Evolutionary conservation across 164 flowering plant genomes (phyloP), one percentile per base, ranked within the genome.

Genomic region (Amborella trichopoda): DNA sequence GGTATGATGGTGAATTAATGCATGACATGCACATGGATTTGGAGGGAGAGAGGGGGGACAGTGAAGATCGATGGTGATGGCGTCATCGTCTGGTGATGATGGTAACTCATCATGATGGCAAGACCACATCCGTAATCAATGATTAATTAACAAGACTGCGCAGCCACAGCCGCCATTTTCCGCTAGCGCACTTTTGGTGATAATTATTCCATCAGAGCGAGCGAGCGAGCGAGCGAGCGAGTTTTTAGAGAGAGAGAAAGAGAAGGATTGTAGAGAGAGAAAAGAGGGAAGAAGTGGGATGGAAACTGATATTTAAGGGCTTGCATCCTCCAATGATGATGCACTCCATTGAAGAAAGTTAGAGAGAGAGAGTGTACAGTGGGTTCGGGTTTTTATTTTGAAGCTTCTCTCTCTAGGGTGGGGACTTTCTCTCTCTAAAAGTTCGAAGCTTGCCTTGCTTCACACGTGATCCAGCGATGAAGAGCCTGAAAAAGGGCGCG

Each of bases 91-190:
- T n/a, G n/a, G n/a, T n/a, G n/a, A n/a, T n/a, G n/a, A n/a, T n/a
- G n/a, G n/a, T n/a, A n/a, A n/a, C n/a, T n/a, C n/a, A n/a, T n/a
- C n/a, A n/a, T n/a, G n/a, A n/a, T n/a, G n/a, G n/a, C n/a, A n/a
- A n/a, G n/a, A n/a, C n/a, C n/a, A n/a, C n/a, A 16, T 16, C 17
- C 11, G 18, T 46, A 27, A 22, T 46, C 19, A 46, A 25, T 45
- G 19, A 16, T 27, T 8, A 26, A 46, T 14, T 25, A 27, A 48
- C 50, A 45, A 54, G 50, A 69, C 73, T 69, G 79, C 79, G 77
- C 77, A 73, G 85, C 68, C 77, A 63, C 18, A 73, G 81, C 86
- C 86, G 86, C 78, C 82, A 68, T 70, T 76, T 73, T 59, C 46
- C 32, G 33, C 28, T 56, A 26, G 51, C 45, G 18, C 26, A 59